Evolutionary conservation across 192 early-diverging fungal genomes (phyloP), one percentile per base, ranked within the genome.

Genomic region (Coemansia sp.): DNA sequence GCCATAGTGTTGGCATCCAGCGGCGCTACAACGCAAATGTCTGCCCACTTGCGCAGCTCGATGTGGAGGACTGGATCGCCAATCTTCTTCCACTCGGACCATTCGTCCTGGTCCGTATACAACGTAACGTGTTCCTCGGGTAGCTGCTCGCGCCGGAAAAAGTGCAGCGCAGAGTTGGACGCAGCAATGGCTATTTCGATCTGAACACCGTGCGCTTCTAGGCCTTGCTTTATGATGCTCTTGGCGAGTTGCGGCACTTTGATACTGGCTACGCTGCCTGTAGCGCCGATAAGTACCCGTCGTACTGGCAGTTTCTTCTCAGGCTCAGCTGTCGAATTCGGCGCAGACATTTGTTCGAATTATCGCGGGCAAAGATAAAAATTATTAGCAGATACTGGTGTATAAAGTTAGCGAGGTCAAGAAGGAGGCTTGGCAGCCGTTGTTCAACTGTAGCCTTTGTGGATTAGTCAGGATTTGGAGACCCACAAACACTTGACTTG

Each of bases 11-110:
- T 97, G 50, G 97, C 97, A 65, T 94, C 92, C 29, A 99, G 72
- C 11, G 97, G 97, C 1, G 94, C 93, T 11, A 99, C 83, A 4
- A 99, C 84, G 30, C 95, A 83, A 18, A 93, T 74, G 63, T 98
- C 93, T 34, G 97, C 95, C 97, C 97, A 99, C 69, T 94, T 94
- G 18, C 97, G 87, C 39, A 98, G 86, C 87, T 84, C 80, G 20
- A 99, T 96, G 74, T 99, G 97, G 35, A 99, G 78, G 3, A 99
- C 94, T 1, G 95, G 94, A 82, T 99, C 95, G 10, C 86, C 86
- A 59, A 90, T 89, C 63, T 88, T 88, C 44, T 74, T 85, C 95
- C 95, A 98, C 12, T 84, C 73, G 83, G 89, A 74, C 95, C 95
- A 98, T 73, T 99, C 97, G 65, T 95, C 90, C 50, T 85, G 84